phyloP scores from a whole-genome alignment of 352 stramenopile genomes.

The Globisporangium rhizosaccharum region DNA sequence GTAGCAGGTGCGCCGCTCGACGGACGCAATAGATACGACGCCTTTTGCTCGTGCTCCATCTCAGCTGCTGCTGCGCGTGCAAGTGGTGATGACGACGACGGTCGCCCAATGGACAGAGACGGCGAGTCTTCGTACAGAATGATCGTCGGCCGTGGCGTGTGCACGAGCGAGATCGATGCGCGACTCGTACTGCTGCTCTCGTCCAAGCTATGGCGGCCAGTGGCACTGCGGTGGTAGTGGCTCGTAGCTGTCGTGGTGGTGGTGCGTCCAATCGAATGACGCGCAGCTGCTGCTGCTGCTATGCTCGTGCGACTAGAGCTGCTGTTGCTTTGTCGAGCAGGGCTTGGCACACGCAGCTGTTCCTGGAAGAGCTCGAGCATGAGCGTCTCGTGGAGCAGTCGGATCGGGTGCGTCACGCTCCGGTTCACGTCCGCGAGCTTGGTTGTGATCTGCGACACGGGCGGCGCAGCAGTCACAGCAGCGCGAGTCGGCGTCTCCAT shows the following conservation, averaged over 20 bases:
- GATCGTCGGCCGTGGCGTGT: constrained; percentile 8
- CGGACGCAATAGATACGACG: not conserved
- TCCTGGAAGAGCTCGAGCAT: constrained; percentile 41
- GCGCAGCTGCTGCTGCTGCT: not conserved
- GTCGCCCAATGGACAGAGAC: not conserved
- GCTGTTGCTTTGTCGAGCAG: constrained; percentile 6
- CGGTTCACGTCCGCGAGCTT: constrained; percentile 9
- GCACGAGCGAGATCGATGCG: constrained; percentile 7
- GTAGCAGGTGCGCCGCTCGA: not conserved
- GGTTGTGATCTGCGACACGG: not conserved
- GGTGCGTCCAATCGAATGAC: too few relatives aligned
- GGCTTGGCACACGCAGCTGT: constrained; percentile 22
- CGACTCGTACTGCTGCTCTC: not conserved
- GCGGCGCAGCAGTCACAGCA: not conserved
- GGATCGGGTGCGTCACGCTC: constrained; percentile 16
- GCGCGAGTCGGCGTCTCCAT: not conserved
- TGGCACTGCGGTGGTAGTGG: not conserved
- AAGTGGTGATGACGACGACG: constrained; percentile 1
- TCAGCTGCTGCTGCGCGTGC: not conserved
- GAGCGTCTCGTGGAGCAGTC: constrained; percentile 30
- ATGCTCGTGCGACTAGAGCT: not conserved
- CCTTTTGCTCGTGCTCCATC: not conserved
- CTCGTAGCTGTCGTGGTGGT: too few relatives aligned
- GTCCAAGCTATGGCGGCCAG: constrained; percentile 1
- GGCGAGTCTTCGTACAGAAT: constrained; percentile 8